Evolutionary conservation across 805 yeast species (phyloP), one percentile per base, ranked within the genome.

Genomic region (Candida methanosorbosa): DNA sequence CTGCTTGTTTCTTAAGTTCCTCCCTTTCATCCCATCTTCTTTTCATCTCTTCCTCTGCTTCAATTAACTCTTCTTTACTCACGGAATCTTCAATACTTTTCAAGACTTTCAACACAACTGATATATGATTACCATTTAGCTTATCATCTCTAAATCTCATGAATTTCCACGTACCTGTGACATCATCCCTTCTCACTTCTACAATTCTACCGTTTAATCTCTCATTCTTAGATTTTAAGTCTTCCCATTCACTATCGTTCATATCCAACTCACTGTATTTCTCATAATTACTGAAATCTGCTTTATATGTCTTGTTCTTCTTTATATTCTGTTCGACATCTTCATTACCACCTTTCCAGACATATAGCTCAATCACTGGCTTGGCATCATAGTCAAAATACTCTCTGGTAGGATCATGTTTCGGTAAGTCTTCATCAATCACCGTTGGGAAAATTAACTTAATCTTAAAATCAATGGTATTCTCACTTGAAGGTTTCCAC

Each of bases 401-500:
- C 38, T 81, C 75, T 38, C 82, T 71, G 40, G 73, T 78, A 1
- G 82, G 78, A 52, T 78, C 81, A 40, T 75, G 73, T 28, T 75
- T 73, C 29, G 75, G 77, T 48, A 80, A 61, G 36, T 78, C 83
- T 5, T 72, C 72, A 52, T 82, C 90, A 30, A 69, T 69, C 45
- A 45, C 76, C 8, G 57, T 45, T 14, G 77, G 74, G 47, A 84
- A 83, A 24, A 69, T 68, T 38, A 86, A 56, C 23, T 68, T 66
- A 39, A 92, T 57, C 52, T 78, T 78, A 59, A 85, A 92, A 58
- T 92, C 99, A 29, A 94, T 75, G 0, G 97, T 81, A 48, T 92
- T 94, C 56, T 90, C 98, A 42, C 84, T 84, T 11, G 94, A 85
- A 2, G 98, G 97, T 52, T 92, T 92, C 99, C 99, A 92, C 59